Base-by-base conservation (phyloP, 805 yeast genomes). In the Vanderwaltozyma polyspora region DNA sequence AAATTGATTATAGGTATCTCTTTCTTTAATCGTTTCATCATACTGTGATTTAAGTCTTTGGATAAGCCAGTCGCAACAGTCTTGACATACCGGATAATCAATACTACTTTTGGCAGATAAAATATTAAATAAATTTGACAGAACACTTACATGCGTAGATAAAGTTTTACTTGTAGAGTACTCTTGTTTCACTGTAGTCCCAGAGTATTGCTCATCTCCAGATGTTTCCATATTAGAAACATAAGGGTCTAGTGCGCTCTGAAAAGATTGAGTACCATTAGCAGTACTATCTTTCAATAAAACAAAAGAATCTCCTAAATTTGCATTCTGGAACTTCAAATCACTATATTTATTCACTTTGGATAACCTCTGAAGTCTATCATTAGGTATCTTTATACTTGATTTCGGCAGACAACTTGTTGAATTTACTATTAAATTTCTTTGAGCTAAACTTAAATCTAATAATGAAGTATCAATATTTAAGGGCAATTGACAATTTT, bases 21-120 rank as follows among this genome's bases (percentile, higher is more conserved):
- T 75, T 47, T 89, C 95, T 41, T 68, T 68, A 14, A 79, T 72
- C 5, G 78, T 70, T 36, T 74, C 81, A 39, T 81, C 89, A 52
- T 81, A 81, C 44, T 77, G 77, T 10, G 62, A 54, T 47, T 76
- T 79, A 54, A 85, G 66, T 37, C 76, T 77, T 8, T 72, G 75
- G 9, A 80, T 63, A 18, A 89, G 57, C 15, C 68, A 53, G 28
- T 68, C 73, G 6, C 91, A 80, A 55, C 98, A 91, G 29, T 87
- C 96, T 17, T 68, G 67, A 47, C 97, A 89, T 12, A 91, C 74
- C 0, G 98, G 98, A 49, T 75, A 76, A 42, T 84, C 93, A 12
- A 89, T 68, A 39, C 79, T 85, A 33, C 79, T 77, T 40, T 80
- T 78, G 5, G 71, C 64, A 0, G 91, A 78, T 5, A 89, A 57